phyloP scores from a whole-genome alignment of 768 basidiomycete species.

The Vishniacozyma victoriae region DNA sequence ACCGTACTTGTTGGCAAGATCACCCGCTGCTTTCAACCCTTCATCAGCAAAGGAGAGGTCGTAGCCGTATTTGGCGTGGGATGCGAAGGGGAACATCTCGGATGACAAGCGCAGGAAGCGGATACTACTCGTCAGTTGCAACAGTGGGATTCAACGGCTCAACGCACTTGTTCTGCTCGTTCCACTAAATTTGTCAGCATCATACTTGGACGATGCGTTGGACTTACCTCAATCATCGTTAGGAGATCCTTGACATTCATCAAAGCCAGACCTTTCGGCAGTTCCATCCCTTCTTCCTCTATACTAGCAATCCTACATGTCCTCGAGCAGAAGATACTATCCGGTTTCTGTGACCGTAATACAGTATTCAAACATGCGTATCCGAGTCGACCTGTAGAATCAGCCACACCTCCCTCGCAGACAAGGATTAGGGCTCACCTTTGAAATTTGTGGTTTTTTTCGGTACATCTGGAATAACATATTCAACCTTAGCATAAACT shows the following conservation, averaged over 20 bases:
- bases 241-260: conserved; percentile 69
- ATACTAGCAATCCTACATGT: conserved; percentile 65
- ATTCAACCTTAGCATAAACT: conserved; percentile 48
- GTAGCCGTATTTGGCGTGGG: conserved; percentile 71
- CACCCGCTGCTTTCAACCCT: conserved; percentile 59
- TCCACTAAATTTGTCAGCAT: conserved; percentile 57
- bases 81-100: conserved; percentile 86
- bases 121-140: conserved; percentile 54
- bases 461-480: conserved; percentile 67
- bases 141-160: neutral
- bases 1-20: conserved; percentile 62
- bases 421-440: conserved; percentile 19
- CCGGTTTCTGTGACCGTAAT: conserved; percentile 64
- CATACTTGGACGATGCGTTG: neutral
- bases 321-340: conserved; percentile 62
- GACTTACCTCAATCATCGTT: conserved; percentile 59
- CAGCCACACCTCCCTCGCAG: neutral
- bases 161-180: conserved; percentile 67
- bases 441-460: conserved; percentile 63
- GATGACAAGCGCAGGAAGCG: conserved; percentile 84
- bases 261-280: conserved; percentile 71
- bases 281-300: conserved; percentile 71
- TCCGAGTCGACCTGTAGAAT: conserved; percentile 55
- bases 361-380: conserved; percentile 54
- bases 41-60: conserved; percentile 66